These are phyloP conservation scores for Crithidia expoeki DNA, from an alignment of 208 protist genomes.

Conservation along the genomic window DNA sequence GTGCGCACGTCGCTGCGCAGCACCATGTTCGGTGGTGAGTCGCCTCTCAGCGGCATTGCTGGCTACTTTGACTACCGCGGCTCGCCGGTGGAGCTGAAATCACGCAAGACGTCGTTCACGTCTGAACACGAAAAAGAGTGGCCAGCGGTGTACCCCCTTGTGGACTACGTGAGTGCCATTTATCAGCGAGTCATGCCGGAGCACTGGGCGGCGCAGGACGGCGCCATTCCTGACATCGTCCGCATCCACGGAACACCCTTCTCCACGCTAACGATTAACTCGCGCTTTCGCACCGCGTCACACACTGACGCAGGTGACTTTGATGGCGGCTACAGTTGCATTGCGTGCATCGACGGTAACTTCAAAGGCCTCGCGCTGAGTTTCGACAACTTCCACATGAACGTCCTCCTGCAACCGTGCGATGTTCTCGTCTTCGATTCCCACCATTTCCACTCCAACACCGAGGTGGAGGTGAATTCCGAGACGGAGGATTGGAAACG, in stretches of 20 bases:
- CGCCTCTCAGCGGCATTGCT: conserved; percentile 88
- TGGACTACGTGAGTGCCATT: conserved; percentile 88
- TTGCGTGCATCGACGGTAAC: conserved; percentile 84
- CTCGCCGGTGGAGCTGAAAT: conserved; percentile 84
- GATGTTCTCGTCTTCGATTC: conserved; percentile 92
- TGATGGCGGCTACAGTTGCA: conserved; percentile 85
- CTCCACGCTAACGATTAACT: conserved; percentile 92
- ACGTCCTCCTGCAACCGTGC: conserved; percentile 71
- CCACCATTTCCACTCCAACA: conserved; percentile 94
- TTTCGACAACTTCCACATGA: conserved; percentile 79
- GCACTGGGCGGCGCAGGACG: conserved; percentile 76
- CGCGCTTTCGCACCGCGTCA: conserved; percentile 86
- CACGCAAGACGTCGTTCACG: conserved; percentile 89
- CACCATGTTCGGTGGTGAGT: conserved; percentile 79
- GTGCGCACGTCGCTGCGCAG: conserved; percentile 68
- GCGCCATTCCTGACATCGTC: conserved; percentile 85
- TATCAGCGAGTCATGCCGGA: conserved; percentile 73
- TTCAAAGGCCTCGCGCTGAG: conserved; percentile 80
- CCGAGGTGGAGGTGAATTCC: conserved; percentile 63
- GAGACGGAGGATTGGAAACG: conserved; percentile 60
- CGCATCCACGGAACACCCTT: conserved; percentile 89
- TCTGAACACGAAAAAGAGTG: conserved; percentile 68
- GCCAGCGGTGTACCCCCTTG: conserved; percentile 83
- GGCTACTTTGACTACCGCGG: conserved; percentile 92
- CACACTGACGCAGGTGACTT: conserved; percentile 93